Evolutionary conservation across 2,329 filamentous ascomycete species (phyloP).

Genomic region (Fusarium bulbicola): DNA sequence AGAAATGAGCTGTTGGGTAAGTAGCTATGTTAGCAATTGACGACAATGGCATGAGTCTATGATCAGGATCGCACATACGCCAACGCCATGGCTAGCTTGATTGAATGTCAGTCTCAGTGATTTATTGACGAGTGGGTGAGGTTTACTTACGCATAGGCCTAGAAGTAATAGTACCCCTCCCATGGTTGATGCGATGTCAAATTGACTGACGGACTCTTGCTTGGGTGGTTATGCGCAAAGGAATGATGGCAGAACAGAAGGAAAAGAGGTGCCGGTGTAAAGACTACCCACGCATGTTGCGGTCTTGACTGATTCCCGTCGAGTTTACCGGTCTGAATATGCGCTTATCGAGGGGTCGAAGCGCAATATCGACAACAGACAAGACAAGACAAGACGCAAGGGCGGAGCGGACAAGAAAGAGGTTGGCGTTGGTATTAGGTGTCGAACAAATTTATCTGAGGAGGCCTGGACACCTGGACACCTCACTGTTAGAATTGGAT

Average conservation of each 20-base stretch:
- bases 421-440: slow-evolving; percentile 15
- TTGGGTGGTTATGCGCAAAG: slow-evolving; percentile 18
- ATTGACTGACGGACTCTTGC: slow-evolving; percentile 1
- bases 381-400: slow-evolving; percentile 8
- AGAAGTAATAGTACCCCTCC: slow-evolving; percentile 53
- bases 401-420: slow-evolving; percentile 13
- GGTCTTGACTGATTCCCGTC: neutral
- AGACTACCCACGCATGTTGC: slow-evolving; percentile 40
- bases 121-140: neutral
- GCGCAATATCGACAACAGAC: neutral
- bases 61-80: slow-evolving; percentile 55
- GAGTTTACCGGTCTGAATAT: neutral
- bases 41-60: slow-evolving; percentile 21
- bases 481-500: slow-evolving; percentile 7
- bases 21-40: slow-evolving; percentile 32
- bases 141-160: slow-evolving; percentile 51
- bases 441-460: slow-evolving; percentile 35
- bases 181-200: slow-evolving; percentile 45
- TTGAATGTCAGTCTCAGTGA: slow-evolving; percentile 34
- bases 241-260: slow-evolving; percentile 10
- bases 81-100: slow-evolving; percentile 65
- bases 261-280: slow-evolving; percentile 3
- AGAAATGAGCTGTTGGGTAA: slow-evolving; percentile 79
- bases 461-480: neutral
- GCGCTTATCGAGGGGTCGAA: slow-evolving; percentile 10